Percentiles rank a stretch among this genome's conserved stretches.
These are phyloP conservation scores for Dujonia santamariae DNA, from an alignment of 1,139 yeast genomes.

Conservation along the genomic window DNA sequence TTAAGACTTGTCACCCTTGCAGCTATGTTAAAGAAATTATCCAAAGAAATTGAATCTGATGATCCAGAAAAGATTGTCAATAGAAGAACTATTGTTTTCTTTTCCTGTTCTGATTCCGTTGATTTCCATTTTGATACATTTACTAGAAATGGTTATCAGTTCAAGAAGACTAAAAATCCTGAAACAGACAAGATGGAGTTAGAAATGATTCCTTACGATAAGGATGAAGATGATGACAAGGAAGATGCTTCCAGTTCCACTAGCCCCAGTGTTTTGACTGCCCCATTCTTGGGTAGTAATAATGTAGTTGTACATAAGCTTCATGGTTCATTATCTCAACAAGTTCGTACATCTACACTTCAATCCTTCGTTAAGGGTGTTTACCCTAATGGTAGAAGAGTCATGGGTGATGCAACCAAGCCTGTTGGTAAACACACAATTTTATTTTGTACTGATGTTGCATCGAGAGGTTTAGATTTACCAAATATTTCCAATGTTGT, in stretches of 20 bases:
- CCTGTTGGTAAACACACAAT: constrained; percentile 51
- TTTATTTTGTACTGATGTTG: constrained; percentile 80
- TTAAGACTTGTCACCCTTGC: constrained; percentile 79
- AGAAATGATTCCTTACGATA: constrained; percentile 16
- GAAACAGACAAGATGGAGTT: constrained; percentile 22
- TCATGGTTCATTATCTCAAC: constrained; percentile 90
- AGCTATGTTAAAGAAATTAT: constrained; percentile 55
- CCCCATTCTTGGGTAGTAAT: constrained; percentile 49
- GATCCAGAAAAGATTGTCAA: background rate
- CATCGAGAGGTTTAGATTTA: constrained; percentile 68
- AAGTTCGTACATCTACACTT: constrained; percentile 73
- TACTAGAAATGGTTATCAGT: constrained; percentile 51
- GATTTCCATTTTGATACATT: constrained; percentile 83
- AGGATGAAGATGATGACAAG: constrained; percentile 15
- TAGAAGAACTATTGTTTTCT: constrained; percentile 72
- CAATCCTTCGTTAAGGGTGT: constrained; percentile 52
- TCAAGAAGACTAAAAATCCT: constrained; percentile 26
- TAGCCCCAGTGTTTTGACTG: constrained; percentile 40
- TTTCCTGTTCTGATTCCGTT: constrained; percentile 93
- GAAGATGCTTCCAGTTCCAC: constrained; percentile 20
- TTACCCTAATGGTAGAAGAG: constrained; percentile 10
- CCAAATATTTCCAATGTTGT: constrained; percentile 64
- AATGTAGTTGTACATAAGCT: constrained; percentile 63
- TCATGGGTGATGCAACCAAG: constrained; percentile 12
- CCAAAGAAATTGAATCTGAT: constrained; percentile 16